Evolutionary conservation across 2,329 filamentous ascomycete genomes (phyloP).

Genomic region (Trichoderma afroharzianum): DNA sequence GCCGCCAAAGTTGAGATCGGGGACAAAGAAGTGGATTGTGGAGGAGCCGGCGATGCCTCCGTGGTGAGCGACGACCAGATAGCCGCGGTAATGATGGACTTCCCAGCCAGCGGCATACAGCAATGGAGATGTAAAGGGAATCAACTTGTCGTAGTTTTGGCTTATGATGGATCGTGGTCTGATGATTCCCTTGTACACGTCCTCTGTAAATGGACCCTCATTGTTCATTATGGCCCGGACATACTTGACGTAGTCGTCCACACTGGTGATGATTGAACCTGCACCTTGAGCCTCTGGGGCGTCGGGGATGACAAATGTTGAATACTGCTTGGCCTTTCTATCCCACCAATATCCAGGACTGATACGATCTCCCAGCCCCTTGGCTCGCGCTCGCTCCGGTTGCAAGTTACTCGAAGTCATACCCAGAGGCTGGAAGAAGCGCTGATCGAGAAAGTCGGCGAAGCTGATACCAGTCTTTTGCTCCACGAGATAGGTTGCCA

Average conservation of each 20-base stretch:
- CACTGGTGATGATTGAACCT: constrained; percentile 28
- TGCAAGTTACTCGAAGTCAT: constrained; percentile 28
- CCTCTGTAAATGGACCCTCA: constrained; percentile 24
- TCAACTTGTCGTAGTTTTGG: constrained; percentile 16
- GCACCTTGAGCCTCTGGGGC: constrained; percentile 30
- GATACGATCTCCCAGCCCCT: constrained; percentile 23
- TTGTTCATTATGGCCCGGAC: constrained; percentile 27
- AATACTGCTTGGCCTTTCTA: constrained; percentile 1
- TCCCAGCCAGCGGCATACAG: constrained; percentile 27
- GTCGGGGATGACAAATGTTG: constrained; percentile 10
- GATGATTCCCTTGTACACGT: constrained; percentile 24
- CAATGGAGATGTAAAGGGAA: constrained; percentile 10
- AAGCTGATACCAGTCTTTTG: constrained; percentile 20
- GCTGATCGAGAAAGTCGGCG: constrained; percentile 23
- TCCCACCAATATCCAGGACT: constrained; percentile 23
- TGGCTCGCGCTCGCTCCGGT: constrained; percentile 18
- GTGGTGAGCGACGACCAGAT: constrained; percentile 26
- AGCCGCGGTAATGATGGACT: constrained; percentile 21
- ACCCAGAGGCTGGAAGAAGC: constrained; percentile 26
- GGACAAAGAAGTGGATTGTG: constrained; percentile 28
- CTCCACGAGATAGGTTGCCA: constrained; percentile 26
- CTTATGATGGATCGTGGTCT: constrained; percentile 21
- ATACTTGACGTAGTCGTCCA: constrained; percentile 29
- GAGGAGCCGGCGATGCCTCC: constrained; percentile 26
- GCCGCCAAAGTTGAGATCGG: constrained; percentile 25